phyloP scores from a whole-genome alignment of 2,329 filamentous ascomycete species.

The Bipolaris sorokiniana region DNA sequence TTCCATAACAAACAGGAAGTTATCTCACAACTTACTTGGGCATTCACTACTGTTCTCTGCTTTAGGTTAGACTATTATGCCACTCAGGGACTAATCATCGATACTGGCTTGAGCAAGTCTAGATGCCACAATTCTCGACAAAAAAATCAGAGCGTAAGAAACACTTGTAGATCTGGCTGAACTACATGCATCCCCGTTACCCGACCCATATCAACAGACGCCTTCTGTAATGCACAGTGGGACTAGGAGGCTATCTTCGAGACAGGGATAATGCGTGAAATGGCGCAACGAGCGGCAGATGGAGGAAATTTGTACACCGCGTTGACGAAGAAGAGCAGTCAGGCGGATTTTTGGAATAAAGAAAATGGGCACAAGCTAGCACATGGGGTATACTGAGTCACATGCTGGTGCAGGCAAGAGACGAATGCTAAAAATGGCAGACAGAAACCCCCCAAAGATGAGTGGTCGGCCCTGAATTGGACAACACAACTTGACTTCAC shows the following conservation, averaged over 20 bases:
- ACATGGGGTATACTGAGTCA: not conserved
- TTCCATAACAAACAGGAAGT: not conserved
- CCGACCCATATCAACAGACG: not conserved
- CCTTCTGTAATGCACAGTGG: not conserved
- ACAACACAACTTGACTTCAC: not conserved
- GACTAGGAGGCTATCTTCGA: not conserved
- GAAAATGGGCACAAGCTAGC: not conserved
- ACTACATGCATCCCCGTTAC: too few species aligned
- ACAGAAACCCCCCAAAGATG: not conserved
- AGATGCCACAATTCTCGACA: not conserved
- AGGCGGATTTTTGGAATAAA: not conserved
- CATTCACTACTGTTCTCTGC: not conserved
- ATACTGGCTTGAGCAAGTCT: not conserved
- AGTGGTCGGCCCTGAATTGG: not conserved
- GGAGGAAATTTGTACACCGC: not conserved
- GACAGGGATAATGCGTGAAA: not conserved
- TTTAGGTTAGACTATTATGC: not conserved
- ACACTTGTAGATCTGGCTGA: not conserved
- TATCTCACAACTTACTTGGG: not conserved
- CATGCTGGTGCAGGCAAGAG: too few species aligned
- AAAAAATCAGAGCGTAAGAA: not conserved
- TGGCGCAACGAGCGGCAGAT: not conserved
- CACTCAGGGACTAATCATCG: not conserved
- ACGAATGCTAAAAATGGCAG: not conserved
- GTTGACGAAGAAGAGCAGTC: not conserved